Evolutionary conservation across 2,329 filamentous ascomycete genomes (phyloP).

Genomic region (Monosporascus sp.): DNA sequence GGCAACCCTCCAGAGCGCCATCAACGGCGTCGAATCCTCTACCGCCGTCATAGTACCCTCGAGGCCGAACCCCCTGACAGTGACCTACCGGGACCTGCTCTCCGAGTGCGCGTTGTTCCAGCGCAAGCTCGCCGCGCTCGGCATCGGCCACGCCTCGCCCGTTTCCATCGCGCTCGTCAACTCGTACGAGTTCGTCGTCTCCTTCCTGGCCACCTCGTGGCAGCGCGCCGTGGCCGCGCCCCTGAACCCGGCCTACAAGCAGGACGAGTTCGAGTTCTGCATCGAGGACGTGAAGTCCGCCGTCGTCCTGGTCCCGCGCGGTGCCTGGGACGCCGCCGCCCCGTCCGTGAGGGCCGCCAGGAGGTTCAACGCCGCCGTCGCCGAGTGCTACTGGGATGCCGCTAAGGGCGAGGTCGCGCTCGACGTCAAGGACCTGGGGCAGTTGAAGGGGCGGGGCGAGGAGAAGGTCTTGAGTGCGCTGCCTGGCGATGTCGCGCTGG

Average conservation of each 20-base stretch:
- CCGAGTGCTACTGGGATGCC: conserved; percentile 77
- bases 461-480: conserved; percentile 44
- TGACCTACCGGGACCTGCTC: conserved; percentile 64
- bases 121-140: conserved; percentile 68
- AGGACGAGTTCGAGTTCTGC: conserved; percentile 87
- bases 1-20: conserved; percentile 44
- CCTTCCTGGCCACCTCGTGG: conserved; percentile 81
- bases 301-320: conserved; percentile 69
- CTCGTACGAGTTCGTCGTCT: conserved; percentile 82
- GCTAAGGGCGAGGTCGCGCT: conserved; percentile 60
- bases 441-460: conserved; percentile 43
- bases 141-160: conserved; percentile 61
- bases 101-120: conserved; percentile 67
- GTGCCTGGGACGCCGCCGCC: conserved; percentile 59
- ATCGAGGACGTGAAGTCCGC: conserved; percentile 81
- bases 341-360: conserved; percentile 71
- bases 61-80: conserved; percentile 53
- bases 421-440: conserved; percentile 72
- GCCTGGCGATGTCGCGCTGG: conserved; percentile 74
- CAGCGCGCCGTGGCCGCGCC: conserved; percentile 79
- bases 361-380: conserved; percentile 77
- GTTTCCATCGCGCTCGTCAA: conserved; percentile 82
- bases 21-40: conserved; percentile 38
- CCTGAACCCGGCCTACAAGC: conserved; percentile 84
- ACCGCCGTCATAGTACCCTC: conserved; percentile 69